Percentiles rank a stretch among this genome's conserved stretches.
Conservation (phyloP, 2,329 filamentous ascomycete genomes). For the Hypoxylon sp. region DNA sequence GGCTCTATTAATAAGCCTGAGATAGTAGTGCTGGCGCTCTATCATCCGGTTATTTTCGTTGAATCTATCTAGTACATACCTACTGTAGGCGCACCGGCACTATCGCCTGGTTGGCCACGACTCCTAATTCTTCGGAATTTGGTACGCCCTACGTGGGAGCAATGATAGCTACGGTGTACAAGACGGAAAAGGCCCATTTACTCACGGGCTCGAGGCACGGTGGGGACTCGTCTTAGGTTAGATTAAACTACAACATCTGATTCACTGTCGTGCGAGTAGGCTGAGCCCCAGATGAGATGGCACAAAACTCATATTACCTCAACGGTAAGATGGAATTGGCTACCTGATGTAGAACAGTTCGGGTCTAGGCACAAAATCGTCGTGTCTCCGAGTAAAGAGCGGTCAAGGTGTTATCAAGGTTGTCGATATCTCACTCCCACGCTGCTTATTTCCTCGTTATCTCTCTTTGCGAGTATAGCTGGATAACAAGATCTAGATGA, state of each 20-base stretch:
- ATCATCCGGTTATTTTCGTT: not conserved
- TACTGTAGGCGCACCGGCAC: not conserved
- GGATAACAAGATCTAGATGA: constrained; percentile 1
- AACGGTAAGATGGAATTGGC: not conserved
- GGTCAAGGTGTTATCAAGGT: constrained; percentile 13
- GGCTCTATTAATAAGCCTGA: not conserved
- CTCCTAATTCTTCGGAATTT: not conserved
- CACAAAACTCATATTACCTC: constrained; percentile 4
- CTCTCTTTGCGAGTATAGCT: not conserved
- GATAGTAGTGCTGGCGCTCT: not conserved
- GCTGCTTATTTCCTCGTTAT: not conserved
- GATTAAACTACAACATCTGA: constrained; percentile 17
- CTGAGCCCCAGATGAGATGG: constrained; percentile 1
- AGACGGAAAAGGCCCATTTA: constrained; percentile 4
- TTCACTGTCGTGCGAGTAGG: constrained; percentile 20
- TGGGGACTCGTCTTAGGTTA: constrained; percentile 22
- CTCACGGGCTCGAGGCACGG: constrained; percentile 9
- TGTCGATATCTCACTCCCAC: constrained; percentile 1
- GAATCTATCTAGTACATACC: not conserved
- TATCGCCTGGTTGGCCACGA: not conserved
- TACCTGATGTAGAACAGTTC: constrained; percentile 6
- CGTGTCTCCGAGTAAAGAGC: constrained; percentile 18
- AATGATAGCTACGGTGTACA: constrained; percentile 1
- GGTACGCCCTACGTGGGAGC: not conserved
- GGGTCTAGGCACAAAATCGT: not conserved